These are phyloP conservation scores for Magnolia sinica DNA, from an alignment of 164 flowering plant genomes.

Conservation along the genomic window DNA sequence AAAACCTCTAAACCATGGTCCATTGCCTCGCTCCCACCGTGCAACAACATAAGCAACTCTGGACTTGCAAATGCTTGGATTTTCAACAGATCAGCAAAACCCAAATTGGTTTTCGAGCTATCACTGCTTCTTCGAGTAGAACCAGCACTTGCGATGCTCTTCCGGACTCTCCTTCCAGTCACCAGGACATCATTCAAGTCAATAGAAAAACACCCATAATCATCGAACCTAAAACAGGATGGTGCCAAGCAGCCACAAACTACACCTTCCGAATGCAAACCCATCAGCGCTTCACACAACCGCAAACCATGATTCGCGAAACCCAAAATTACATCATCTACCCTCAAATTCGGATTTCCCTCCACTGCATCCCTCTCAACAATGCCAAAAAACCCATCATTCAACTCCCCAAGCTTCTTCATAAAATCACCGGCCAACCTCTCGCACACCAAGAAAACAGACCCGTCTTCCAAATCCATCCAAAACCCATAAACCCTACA, in stretches of 20 bases:
- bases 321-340: constrained; percentile 18
- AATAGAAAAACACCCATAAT: constrained; percentile 44
- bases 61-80: constrained; percentile 54
- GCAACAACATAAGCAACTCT: constrained; percentile 45
- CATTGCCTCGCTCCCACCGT: constrained; percentile 18
- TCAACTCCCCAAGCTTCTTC: constrained; percentile 19
- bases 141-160: constrained; percentile 17
- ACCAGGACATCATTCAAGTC: constrained; percentile 41
- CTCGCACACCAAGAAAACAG: constrained; percentile 61
- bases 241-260: constrained; percentile 48
- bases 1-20: constrained; percentile 24
- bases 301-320: constrained; percentile 54
- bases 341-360: constrained; percentile 1
- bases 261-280: constrained; percentile 53
- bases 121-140: constrained; percentile 9
- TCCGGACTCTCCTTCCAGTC: constrained; percentile 40
- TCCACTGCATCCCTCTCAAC: constrained; percentile 5
- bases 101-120: constrained; percentile 15
- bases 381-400: constrained; percentile 9
- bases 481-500: constrained; percentile 66
- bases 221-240: constrained; percentile 52
- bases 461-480: constrained; percentile 47
- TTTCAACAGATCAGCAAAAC: constrained; percentile 20
- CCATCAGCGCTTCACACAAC: constrained; percentile 56
- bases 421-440: constrained; percentile 16